These are phyloP conservation scores for Hemerocallis citrina DNA, from an alignment of 106 monocot genomes.

Conservation along the genomic window DNA sequence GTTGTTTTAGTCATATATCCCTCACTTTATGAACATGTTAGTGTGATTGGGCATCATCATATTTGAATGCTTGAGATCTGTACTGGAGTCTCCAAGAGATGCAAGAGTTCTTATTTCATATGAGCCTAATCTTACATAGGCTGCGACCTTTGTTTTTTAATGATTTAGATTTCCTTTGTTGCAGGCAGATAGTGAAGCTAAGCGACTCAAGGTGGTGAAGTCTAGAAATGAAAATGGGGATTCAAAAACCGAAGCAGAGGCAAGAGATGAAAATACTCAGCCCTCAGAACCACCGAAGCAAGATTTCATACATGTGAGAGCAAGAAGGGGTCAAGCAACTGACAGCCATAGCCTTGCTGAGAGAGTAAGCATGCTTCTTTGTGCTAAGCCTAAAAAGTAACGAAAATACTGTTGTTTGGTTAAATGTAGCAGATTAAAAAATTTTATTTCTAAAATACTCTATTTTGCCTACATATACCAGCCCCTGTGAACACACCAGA, in stretches of 20 bases:
- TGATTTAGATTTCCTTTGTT: neutral
- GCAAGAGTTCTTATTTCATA: neutral
- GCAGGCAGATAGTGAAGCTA: constrained; percentile 42
- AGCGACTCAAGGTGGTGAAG: constrained; percentile 27
- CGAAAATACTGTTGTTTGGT: too few species aligned
- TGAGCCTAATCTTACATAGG: neutral
- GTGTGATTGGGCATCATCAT: too few species aligned
- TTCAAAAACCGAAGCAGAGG: constrained; percentile 49
- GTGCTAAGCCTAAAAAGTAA: too few species aligned
- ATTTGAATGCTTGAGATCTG: neutral
- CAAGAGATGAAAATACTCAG: constrained; percentile 41
- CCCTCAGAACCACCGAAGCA: constrained; percentile 45
- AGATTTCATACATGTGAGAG: constrained; percentile 88
- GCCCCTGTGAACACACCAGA: too few species aligned
- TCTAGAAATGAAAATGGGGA: constrained; percentile 39
- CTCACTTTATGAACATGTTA: too few species aligned
- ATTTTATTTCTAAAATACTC: too few species aligned
- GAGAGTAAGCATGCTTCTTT: constrained; percentile 71
- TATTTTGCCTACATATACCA: too few species aligned
- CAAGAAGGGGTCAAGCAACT: constrained; percentile 93
- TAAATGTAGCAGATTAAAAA: too few species aligned
- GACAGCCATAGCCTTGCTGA: constrained; percentile 95
- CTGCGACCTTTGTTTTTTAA: neutral
- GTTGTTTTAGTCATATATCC: too few species aligned
- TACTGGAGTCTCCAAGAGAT: neutral